phyloP scores from a whole-genome alignment of 2,329 filamentous ascomycete genomes.

The Neopestalotiopsis sp. region DNA sequence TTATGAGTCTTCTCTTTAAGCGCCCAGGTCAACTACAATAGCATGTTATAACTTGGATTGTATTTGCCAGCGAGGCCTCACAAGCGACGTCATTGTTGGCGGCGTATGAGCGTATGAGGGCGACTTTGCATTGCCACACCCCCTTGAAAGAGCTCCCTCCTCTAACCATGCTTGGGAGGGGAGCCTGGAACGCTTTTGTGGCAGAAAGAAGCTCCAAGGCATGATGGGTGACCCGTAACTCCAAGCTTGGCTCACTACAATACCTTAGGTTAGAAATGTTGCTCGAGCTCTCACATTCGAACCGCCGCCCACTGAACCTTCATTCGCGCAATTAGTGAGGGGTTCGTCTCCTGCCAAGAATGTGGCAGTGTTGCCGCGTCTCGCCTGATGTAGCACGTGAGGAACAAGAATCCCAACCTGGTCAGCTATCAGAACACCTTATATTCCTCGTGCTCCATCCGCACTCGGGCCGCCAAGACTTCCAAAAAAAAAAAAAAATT shows the following conservation, averaged over 20 bases:
- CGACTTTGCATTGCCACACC: slow-evolving; percentile 25
- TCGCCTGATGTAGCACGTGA: not conserved
- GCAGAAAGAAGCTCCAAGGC: slow-evolving; percentile 1
- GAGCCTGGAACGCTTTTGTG: not conserved
- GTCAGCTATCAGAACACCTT: not conserved
- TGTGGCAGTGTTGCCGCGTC: slow-evolving; percentile 10
- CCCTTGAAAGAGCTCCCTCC: not conserved
- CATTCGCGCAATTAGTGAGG: not conserved
- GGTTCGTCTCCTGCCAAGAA: slow-evolving; percentile 7
- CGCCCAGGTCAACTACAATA: not conserved
- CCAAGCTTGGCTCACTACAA: not conserved
- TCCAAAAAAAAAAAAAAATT: not conserved
- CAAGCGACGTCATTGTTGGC: slow-evolving; percentile 34
- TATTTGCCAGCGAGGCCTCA: slow-evolving; percentile 31
- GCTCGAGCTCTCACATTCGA: no score
- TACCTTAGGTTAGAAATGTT: no score
- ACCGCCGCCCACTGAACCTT: not conserved
- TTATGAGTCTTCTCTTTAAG: not conserved
- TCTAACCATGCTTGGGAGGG: not conserved
- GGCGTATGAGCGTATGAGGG: slow-evolving; percentile 20
- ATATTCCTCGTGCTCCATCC: not conserved
- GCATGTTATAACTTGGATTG: slow-evolving; percentile 2
- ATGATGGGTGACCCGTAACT: not conserved
- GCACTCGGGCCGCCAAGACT: not conserved
- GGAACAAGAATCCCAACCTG: not conserved